Conservation (phyloP, 2,329 filamentous ascomycete genomes). For the Immersiporthe knoxdaviesiana region DNA sequence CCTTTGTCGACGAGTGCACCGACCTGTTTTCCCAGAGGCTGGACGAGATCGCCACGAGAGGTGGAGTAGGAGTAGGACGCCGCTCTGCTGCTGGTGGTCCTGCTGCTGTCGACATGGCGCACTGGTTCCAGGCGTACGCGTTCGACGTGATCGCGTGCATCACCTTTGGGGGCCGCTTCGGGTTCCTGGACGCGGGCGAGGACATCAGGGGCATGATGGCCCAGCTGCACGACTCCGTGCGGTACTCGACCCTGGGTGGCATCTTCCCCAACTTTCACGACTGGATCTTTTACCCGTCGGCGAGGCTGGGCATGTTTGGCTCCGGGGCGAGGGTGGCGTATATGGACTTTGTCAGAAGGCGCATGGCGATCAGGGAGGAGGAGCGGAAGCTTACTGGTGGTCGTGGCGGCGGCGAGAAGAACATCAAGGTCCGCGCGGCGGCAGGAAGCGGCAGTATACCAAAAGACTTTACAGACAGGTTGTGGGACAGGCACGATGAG, state of each 20-base stretch:
- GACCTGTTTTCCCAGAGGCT: conserved; percentile 45
- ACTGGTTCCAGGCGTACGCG: conserved; percentile 52
- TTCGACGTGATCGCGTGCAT: conserved; percentile 58
- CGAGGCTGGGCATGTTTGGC: conserved; percentile 21
- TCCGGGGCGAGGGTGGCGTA: conserved; percentile 14
- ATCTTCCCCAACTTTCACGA: conserved; percentile 19
- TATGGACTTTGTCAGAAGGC: conserved; percentile 21
- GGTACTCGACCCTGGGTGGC: conserved; percentile 21
- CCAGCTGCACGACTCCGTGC: conserved; percentile 17
- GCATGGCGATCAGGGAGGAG: conserved; percentile 17
- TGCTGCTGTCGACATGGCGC: conserved; percentile 45
- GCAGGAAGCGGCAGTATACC: conserved; percentile 26
- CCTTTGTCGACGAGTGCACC: conserved; percentile 51
- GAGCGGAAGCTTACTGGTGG: conserved; percentile 11
- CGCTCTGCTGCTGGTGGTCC: too few relatives aligned
- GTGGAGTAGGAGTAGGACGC: conserved; percentile 19
- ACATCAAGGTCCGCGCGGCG: background rate
- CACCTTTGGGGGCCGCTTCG: conserved; percentile 44
- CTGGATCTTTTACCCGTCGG: conserved; percentile 21
- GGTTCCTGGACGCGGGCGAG: conserved; percentile 50
- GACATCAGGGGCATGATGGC: conserved; percentile 47
- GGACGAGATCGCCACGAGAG: conserved; percentile 39
- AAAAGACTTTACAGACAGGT: conserved; percentile 47
- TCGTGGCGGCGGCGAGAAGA: background rate
- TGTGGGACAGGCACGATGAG: conserved; percentile 45